These are phyloP conservation scores for Protomyces inundatus DNA, from an alignment of 1,139 yeast genomes.

Conservation along the genomic window DNA sequence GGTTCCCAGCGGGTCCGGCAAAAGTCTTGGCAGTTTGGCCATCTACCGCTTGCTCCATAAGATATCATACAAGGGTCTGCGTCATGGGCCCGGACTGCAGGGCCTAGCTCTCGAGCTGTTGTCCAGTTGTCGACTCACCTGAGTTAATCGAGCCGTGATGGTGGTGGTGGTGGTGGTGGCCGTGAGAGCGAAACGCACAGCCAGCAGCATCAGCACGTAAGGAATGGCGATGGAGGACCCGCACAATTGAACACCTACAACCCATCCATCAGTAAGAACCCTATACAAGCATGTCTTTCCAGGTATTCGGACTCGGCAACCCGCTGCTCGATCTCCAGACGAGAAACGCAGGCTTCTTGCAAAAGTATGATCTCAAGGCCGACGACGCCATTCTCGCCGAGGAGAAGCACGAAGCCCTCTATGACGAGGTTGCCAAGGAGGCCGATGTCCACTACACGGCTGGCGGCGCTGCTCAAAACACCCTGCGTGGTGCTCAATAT, in stretches of 20 bases:
- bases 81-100: too few relatives aligned
- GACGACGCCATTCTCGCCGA: constrained; percentile 94
- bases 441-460: constrained; percentile 71
- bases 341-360: constrained; percentile 45
- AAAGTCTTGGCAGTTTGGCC: constrained; percentile 34
- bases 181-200: too few relatives aligned
- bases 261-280: too few relatives aligned
- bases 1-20: constrained; percentile 26
- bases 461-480: constrained; percentile 99
- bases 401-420: constrained; percentile 80
- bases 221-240: neutral
- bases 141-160: too few relatives aligned
- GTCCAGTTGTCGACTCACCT: too few relatives aligned
- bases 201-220: too few relatives aligned
- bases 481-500: constrained; percentile 98
- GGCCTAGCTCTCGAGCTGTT: too few relatives aligned
- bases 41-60: neutral
- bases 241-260: neutral
- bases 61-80: too few relatives aligned
- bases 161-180: too few relatives aligned
- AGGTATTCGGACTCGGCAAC: constrained; percentile 33
- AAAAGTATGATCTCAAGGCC: constrained; percentile 65
- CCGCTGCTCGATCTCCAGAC: constrained; percentile 87
- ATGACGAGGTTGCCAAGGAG: constrained; percentile 58
- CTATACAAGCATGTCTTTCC: constrained; percentile 10